Evolutionary conservation across 768 basidiomycete species (phyloP).

Genomic region (Lactarius psammicola): DNA sequence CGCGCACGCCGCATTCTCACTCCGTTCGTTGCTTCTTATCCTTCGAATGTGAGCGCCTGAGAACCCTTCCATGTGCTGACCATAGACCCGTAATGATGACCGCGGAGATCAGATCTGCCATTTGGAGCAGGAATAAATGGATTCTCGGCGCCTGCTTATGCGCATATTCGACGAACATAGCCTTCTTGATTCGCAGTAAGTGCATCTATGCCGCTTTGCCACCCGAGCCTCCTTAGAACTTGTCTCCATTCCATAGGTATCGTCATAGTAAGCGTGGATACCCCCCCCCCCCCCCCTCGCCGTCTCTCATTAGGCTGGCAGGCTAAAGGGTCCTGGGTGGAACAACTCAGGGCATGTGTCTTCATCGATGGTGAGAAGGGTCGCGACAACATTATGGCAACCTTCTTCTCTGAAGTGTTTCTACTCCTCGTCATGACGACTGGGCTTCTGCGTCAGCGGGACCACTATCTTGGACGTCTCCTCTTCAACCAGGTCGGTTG

Average conservation of each 20-base stretch:
- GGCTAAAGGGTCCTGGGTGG: not conserved
- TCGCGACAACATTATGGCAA: conserved; percentile 5
- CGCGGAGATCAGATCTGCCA: conserved; percentile 10
- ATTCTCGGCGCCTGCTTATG: conserved; percentile 4
- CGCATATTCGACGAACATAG: conserved; percentile 17
- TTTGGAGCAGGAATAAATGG: conserved; percentile 14
- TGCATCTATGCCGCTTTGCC: not conserved
- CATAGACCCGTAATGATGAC: not conserved
- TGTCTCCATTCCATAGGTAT: conserved; percentile 6
- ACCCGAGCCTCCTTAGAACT: not conserved
- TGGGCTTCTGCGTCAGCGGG: conserved; percentile 24
- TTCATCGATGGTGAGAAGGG: not conserved
- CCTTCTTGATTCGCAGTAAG: conserved; percentile 23
- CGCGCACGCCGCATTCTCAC: conserved; percentile 7
- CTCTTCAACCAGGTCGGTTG: conserved; percentile 22
- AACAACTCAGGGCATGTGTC: not conserved
- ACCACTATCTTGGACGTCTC: conserved; percentile 22
- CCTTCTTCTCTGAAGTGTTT: conserved; percentile 17
- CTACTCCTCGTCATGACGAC: conserved; percentile 13
- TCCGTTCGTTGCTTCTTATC: conserved; percentile 13
- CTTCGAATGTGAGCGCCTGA: conserved; percentile 15
- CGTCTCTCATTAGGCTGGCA: conserved; percentile 2
- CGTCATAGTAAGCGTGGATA: conserved; percentile 3
- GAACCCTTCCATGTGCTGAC: not conserved
- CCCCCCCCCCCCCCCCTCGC: not conserved